phyloP scores from a whole-genome alignment of 202 grass and related monocot genomes.

The Dendrocalamus latiflorus region DNA sequence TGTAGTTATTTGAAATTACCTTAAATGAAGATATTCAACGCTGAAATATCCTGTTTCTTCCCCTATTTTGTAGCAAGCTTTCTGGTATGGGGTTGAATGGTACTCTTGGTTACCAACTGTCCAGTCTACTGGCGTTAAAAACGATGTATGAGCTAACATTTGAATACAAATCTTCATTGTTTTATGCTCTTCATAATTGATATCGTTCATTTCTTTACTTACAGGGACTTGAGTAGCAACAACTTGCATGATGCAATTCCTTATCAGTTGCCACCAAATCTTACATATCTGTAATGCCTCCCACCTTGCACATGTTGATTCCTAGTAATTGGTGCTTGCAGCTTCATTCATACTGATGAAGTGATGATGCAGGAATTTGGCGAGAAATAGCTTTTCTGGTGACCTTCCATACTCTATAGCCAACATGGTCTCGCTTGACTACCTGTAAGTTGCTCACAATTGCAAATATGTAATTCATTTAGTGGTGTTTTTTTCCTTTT shows the following conservation, averaged over 20 bases:
- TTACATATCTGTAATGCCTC: conserved; percentile 69
- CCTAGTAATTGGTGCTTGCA: conserved; percentile 1
- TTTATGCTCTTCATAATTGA: background rate
- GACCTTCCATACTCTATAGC: conserved; percentile 83
- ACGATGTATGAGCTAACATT: conserved; percentile 58
- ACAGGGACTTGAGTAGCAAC: conserved; percentile 90
- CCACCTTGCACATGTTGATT: conserved; percentile 25
- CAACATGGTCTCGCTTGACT: conserved; percentile 62
- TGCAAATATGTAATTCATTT: background rate
- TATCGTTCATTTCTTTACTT: conserved; percentile 24
- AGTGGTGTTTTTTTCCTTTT: background rate
- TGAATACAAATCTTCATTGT: conserved; percentile 24
- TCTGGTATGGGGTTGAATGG: conserved; percentile 79
- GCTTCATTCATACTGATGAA: conserved; percentile 25
- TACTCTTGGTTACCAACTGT: conserved; percentile 68
- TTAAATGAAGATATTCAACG: background rate
- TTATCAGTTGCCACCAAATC: conserved; percentile 83
- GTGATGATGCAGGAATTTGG: conserved; percentile 61
- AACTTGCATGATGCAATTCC: conserved; percentile 66
- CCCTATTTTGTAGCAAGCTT: conserved; percentile 57
- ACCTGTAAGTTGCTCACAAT: conserved; percentile 61
- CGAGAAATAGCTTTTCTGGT: conserved; percentile 63
- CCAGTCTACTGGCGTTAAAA: conserved; percentile 60
- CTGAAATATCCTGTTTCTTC: conserved; percentile 15
- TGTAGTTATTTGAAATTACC: background rate